Conservation (phyloP, 108 stramenopile species). For the Fistulifera solaris region DNA sequence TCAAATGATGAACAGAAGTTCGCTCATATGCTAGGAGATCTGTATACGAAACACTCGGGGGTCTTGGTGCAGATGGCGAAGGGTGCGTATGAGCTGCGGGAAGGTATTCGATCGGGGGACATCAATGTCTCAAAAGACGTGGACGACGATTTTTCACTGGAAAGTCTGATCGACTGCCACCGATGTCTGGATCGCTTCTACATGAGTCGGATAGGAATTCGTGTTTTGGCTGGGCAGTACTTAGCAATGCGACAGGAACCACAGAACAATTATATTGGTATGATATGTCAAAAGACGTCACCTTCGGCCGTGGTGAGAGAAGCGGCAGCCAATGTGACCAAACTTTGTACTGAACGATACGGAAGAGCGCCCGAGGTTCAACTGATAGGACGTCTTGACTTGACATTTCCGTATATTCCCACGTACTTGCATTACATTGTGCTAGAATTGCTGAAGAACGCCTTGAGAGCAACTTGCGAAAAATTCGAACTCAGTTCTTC, state of each 20-base stretch:
- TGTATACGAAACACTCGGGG: constrained; percentile 88
- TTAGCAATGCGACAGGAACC: constrained; percentile 25
- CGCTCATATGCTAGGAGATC: constrained; percentile 69
- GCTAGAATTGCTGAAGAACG: constrained; percentile 88
- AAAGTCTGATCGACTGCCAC: constrained; percentile 41
- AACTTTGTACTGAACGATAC: constrained; percentile 63
- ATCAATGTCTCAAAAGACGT: no score
- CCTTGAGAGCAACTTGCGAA: constrained; percentile 84
- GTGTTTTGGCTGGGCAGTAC: constrained; percentile 85
- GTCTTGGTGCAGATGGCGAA: constrained; percentile 94
- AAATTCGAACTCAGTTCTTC: constrained; percentile 37
- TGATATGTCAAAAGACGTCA: constrained; percentile 34
- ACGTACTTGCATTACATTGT: constrained; percentile 76
- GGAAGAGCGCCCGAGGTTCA: constrained; percentile 71
- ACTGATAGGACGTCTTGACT: constrained; percentile 59
- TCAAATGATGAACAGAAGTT: constrained; percentile 65
- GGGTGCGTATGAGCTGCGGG: constrained; percentile 91
- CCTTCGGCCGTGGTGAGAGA: constrained; percentile 56
- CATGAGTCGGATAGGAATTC: constrained; percentile 74
- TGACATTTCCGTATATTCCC: constrained; percentile 74
- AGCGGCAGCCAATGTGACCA: constrained; percentile 70
- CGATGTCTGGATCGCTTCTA: constrained; percentile 87
- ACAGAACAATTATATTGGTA: constrained; percentile 44
- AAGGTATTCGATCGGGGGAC: constrained; percentile 31
- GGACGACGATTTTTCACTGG: constrained; percentile 14